Conservation (phyloP, 805 yeast genomes). For the Saccharomycopsis capsularis region DNA sequence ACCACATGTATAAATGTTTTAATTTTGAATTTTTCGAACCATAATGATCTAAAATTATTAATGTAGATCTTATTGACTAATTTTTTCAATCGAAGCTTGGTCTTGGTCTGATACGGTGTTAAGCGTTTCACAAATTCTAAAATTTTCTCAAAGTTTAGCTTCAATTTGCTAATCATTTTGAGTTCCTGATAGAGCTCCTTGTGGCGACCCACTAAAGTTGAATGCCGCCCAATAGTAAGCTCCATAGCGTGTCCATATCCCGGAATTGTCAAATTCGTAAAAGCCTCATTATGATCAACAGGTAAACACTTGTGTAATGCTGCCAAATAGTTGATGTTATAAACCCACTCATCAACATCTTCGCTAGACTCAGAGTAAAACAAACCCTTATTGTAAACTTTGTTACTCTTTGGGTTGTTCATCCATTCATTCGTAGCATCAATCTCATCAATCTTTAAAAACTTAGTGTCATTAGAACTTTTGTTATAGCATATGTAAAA, state of each 20-base stretch:
- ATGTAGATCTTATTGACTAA: slow-evolving; percentile 6
- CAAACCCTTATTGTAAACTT: slow-evolving; percentile 16
- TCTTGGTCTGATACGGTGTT: slow-evolving; percentile 15
- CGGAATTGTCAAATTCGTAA: slow-evolving; percentile 9
- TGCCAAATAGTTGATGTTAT: slow-evolving; percentile 15
- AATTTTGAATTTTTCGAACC: slow-evolving; percentile 17
- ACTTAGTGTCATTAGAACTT: not conserved
- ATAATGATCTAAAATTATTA: slow-evolving; percentile 14
- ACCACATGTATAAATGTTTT: slow-evolving; percentile 4
- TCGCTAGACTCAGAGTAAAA: slow-evolving; percentile 10
- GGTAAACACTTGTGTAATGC: slow-evolving; percentile 14
- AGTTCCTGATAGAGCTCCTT: slow-evolving; percentile 11
- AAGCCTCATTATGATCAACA: not conserved
- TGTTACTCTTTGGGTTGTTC: slow-evolving; percentile 16
- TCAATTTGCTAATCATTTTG: slow-evolving; percentile 6
- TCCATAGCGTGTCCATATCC: slow-evolving; percentile 7
- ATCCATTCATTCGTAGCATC: slow-evolving; percentile 16
- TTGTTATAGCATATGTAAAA: slow-evolving; percentile 17
- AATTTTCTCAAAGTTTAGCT: slow-evolving; percentile 8
- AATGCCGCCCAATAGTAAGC: slow-evolving; percentile 5
- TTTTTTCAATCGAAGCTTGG: slow-evolving; percentile 1
- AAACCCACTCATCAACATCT: slow-evolving; percentile 16
- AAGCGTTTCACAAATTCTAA: slow-evolving; percentile 9
- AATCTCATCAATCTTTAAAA: slow-evolving; percentile 11
- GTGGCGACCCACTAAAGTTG: slow-evolving; percentile 1